A percentile compares a stretch with the other conserved stretches of the same genome.
Conservation (phyloP, 257 asterid genomes). For the Petunia axillaris region DNA sequence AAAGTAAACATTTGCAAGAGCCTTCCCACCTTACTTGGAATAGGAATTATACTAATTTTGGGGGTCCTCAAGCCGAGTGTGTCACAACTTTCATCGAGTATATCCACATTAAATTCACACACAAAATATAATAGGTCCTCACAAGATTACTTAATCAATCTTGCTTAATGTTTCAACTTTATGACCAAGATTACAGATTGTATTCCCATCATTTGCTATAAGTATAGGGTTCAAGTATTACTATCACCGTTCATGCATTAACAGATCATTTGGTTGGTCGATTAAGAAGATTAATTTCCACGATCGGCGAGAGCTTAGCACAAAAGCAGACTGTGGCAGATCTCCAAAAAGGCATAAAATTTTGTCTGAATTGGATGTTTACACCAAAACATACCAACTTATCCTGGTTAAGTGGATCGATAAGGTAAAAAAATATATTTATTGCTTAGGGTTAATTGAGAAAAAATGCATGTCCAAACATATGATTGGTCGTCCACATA, state of each 20-base stretch:
- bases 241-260: not conserved
- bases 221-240: not conserved
- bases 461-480: no score
- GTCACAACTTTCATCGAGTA: not conserved
- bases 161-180: constrained; percentile 13
- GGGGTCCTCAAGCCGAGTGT: not conserved
- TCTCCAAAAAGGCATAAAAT: no score
- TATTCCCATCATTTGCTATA: not conserved
- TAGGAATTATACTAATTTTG: not conserved
- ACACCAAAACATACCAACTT: no score
- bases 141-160: not conserved
- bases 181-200: constrained; percentile 3
- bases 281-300: no score
- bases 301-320: no score
- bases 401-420: no score
- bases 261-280: not conserved
- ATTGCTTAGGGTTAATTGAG: no score
- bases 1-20: not conserved
- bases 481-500: no score
- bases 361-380: no score
- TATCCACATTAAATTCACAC: not conserved
- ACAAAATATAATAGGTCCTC: not conserved
- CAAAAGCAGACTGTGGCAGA: no score
- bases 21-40: constrained; percentile 4
- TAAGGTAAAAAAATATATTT: no score